Base-by-base conservation (phyloP, 495 filamentous ascomycete species). In the Aspergillus indologenus region DNA sequence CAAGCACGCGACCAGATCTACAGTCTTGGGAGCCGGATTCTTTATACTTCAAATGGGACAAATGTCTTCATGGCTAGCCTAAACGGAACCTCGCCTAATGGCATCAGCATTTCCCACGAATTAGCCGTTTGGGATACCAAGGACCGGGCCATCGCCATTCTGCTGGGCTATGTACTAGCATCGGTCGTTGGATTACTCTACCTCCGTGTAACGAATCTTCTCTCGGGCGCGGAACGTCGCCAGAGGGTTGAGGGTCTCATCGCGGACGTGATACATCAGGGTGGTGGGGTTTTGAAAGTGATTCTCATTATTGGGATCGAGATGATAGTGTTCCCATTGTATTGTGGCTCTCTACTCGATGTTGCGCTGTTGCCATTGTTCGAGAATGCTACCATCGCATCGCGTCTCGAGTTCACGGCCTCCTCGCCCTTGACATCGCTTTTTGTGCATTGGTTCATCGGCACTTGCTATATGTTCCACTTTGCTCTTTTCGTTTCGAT, bases 381-480 rank as follows among this genome's bases (percentile, higher is more conserved):
- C 66, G 85, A 89, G 34, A 76, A 85, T 49, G 89, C 90, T 3
- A 90, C 87, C 4, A 65, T 96, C 22, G 77, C 80, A 47, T 90
- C 90, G 0, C 84, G 94, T 20, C 71, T 96, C 40, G 72, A 83
- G 7, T 97, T 95, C 64, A 90, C 89, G 23, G 70, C 85, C 34
- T 75, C 82, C 34, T 89, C 86, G 58, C 92, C 93, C 0, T 78
- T 91, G 45, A 96, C 91, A 0, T 95, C 90, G 6, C 83, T 92
- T 19, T 99, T 99, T 67, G 88, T 98, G 21, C 94, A 99, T 71
- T 99, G 94, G 94, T 99, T 99, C 69, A 86, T 96, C 50, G 94
- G 94, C 20, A 99, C 94, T 6, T 96, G 92, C 61, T 99, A 99
- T 73, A 99, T 99, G 94, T 99, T 99, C 72, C 94, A 99, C 69